phyloP scores from a whole-genome alignment of 2,329 filamentous ascomycete species.

The Gliomastix tumulicola region DNA sequence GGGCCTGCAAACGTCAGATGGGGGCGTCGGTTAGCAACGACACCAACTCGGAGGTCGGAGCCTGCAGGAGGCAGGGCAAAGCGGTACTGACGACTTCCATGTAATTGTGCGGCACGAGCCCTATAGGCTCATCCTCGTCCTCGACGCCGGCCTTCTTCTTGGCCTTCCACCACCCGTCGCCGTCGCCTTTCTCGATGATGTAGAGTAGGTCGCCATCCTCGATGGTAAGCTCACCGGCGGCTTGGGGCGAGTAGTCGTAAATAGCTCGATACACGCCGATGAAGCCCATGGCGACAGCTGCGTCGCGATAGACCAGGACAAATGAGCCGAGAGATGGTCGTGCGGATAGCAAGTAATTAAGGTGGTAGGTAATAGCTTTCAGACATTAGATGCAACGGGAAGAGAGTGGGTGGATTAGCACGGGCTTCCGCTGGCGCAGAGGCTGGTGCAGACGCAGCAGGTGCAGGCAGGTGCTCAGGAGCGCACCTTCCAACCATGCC shows the following conservation, averaged over 20 bases:
- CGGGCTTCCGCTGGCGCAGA: no score
- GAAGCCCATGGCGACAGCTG: slow-evolving; percentile 80
- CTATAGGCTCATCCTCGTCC: slow-evolving; percentile 86
- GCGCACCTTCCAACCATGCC: no score
- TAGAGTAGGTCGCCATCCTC: slow-evolving; percentile 83
- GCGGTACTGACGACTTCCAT: slow-evolving; percentile 70
- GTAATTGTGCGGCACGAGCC: slow-evolving; percentile 90
- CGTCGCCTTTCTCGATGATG: slow-evolving; percentile 71
- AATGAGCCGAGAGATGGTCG: no score
- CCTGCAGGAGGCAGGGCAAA: slow-evolving; percentile 3
- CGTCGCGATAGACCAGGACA: no score
- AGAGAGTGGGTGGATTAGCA: background rate
- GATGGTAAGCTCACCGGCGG: slow-evolving; percentile 78
- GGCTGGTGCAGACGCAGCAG: no score
- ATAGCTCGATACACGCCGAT: slow-evolving; percentile 83
- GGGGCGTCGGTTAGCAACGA: no score
- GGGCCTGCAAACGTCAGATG: no score
- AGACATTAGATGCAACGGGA: background rate
- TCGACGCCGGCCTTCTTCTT: slow-evolving; percentile 82
- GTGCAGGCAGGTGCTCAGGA: no score
- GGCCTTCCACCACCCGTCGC: slow-evolving; percentile 89
- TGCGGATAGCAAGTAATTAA: no score
- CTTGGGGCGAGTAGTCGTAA: slow-evolving; percentile 88
- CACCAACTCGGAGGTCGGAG: no score
- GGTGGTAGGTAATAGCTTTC: no score